Percentiles rank a stretch among this genome's conserved stretches.
phyloP scores from a whole-genome alignment of 2,329 filamentous ascomycete genomes.

The Pseudofabraea citricarpa region DNA sequence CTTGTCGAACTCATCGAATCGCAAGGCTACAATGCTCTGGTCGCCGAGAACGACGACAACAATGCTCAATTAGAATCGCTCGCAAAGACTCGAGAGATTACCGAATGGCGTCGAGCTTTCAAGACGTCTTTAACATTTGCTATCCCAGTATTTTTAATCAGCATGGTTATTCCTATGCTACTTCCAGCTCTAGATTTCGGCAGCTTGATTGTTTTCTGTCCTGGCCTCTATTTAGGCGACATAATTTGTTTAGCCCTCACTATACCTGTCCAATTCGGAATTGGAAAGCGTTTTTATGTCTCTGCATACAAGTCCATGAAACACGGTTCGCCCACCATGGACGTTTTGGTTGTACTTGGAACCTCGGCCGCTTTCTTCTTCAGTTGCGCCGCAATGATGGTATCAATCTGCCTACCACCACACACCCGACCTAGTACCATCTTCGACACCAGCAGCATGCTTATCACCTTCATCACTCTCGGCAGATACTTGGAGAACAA shows the following conservation, averaged over 20 bases:
- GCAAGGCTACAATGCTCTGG: slow-evolving; percentile 81
- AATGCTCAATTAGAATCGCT: slow-evolving; percentile 94
- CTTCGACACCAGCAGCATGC: slow-evolving; percentile 97
- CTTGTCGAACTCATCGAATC: slow-evolving; percentile 79
- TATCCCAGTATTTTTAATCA: slow-evolving; percentile 83
- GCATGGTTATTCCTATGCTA: slow-evolving; percentile 92
- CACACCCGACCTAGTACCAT: slow-evolving; percentile 81
- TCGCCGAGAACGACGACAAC: slow-evolving; percentile 90
- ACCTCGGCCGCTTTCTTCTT: slow-evolving; percentile 97
- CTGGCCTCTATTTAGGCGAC: slow-evolving; percentile 84
- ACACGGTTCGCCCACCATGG: slow-evolving; percentile 93
- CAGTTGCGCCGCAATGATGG: slow-evolving; percentile 79
- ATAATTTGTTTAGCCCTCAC: slow-evolving; percentile 79
- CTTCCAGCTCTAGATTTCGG: slow-evolving; percentile 75
- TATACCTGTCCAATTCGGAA: slow-evolving; percentile 91
- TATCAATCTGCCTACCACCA: slow-evolving; percentile 70
- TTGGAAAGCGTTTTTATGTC: slow-evolving; percentile 88
- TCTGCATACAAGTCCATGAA: slow-evolving; percentile 91
- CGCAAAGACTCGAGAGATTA: slow-evolving; percentile 93
- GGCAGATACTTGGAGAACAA: slow-evolving; percentile 90
- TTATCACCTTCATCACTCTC: slow-evolving; percentile 91
- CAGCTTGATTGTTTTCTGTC: slow-evolving; percentile 53
- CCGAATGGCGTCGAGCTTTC: slow-evolving; percentile 85
- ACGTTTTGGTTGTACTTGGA: slow-evolving; percentile 88
- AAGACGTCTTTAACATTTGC: slow-evolving; percentile 74